Conservation (phyloP, 202 grass and related monocot species). For the Sporobolus alterniflorus region DNA sequence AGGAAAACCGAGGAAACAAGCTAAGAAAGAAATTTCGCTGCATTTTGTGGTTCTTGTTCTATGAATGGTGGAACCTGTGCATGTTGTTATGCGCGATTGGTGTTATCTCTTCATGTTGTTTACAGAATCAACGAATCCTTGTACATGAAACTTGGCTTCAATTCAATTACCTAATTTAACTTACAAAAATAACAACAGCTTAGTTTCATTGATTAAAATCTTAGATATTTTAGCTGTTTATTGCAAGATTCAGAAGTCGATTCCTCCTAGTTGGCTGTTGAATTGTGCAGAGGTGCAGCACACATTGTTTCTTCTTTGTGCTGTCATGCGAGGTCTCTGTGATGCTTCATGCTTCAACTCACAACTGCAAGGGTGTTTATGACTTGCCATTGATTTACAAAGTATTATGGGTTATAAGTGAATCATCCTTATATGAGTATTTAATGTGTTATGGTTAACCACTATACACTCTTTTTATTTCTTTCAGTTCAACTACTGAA, state of each 20-base stretch:
- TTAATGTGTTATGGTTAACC: too few relatives aligned
- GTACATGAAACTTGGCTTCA: not conserved
- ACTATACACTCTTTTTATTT: too few relatives aligned
- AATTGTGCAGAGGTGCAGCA: constrained; percentile 76
- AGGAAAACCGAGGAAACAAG: not conserved
- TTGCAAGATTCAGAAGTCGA: constrained; percentile 23
- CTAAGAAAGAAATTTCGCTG: not conserved
- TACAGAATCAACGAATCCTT: not conserved
- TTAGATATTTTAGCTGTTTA: not conserved
- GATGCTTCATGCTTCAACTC: too few relatives aligned
- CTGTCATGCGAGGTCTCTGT: too few relatives aligned
- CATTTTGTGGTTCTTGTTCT: not conserved
- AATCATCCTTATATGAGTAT: too few relatives aligned
- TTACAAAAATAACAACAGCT: not conserved
- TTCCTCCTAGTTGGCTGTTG: constrained; percentile 17
- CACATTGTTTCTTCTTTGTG: too few relatives aligned
- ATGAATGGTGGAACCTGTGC: not conserved
- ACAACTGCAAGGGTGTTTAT: too few relatives aligned
- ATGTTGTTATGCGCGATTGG: not conserved
- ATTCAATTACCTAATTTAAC: not conserved
- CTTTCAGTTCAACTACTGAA: too few relatives aligned
- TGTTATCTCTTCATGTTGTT: too few relatives aligned
- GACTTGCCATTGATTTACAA: too few relatives aligned
- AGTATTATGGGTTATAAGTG: too few relatives aligned
- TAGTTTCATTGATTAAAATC: not conserved